Base-by-base conservation (phyloP, 495 filamentous ascomycete species). In the Parathielavia hyrcaniae region DNA sequence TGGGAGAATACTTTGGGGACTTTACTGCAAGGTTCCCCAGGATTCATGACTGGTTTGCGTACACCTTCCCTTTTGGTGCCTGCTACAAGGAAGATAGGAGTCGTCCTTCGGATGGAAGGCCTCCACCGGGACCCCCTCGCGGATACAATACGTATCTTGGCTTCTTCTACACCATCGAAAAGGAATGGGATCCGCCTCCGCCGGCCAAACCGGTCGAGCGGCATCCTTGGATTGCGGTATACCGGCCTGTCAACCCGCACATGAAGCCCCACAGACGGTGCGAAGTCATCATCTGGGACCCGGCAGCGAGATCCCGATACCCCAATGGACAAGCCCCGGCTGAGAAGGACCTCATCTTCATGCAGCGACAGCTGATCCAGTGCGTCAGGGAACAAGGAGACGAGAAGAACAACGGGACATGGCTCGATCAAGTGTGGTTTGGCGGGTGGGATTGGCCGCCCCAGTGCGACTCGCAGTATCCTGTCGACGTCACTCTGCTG, bases 271-370 rank as follows among this genome's bases (percentile, higher is more conserved):
- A 56, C 26, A 30, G 0, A 0, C 45, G 55, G 13, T 65, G 67
- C 13, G 75, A 79, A 53, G 40, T 79, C n/a, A 71, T 79, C 43
- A 74, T 79, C 54, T 79, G 77, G 77, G 77, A 79, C 56, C 46
- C 67, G 10, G 50, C 61, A 1, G 70, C 67, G 13, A 39, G 35
- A 0, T 56, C 61, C 1, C 68, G 61, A 23, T 67, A 62, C 43
- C 56, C 64, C 0, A 23, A 54, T 16, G 38, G 35, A 14, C 38
- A 55, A 6, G 16, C 7, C 0, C 50, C 56, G 0, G 43, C 41
- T 0, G 65, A 68, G 14, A 54, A 56, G 5, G 69, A 69, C 13
- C 65, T 79, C 13, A 55, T 67, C n/a, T 59, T 67, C 32, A 73
- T 75, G 65, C 77, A 79, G 50, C 71, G 67, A 14, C 58, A 61